Base-by-base conservation (phyloP, 768 basidiomycete species). In the Suillus plorans region DNA sequence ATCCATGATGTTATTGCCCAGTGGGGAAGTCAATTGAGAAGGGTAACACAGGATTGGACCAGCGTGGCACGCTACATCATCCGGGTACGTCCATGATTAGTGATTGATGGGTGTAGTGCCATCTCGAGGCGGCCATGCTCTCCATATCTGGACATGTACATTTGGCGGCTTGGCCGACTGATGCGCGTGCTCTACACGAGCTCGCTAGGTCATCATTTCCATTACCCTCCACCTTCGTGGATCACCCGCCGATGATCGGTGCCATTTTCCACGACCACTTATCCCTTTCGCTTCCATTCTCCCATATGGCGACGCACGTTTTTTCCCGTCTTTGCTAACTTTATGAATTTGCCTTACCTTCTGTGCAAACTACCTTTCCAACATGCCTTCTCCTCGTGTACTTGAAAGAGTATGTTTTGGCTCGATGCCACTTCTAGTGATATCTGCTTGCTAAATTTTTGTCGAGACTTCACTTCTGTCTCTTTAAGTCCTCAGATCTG, bases 51-150 rank as follows among this genome's bases (percentile, higher is more conserved):
- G 25, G 5, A 28, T 28, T 58, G 39, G 57, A 41, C 37, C 37
- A 41, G 58, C 58, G 58, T 59, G 28, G 41, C 42, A 42, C 18
- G 12, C 28, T 16, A 13, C 39, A 58, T 58, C 39, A 58, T 41
- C 18, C 41, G 41, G 58, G 28, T 59, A 16, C 41, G 31, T 7
- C 28, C 67, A 67, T 77, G 74, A 49, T n/a, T 14, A 49, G 47
- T 49, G n/a, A 71, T 45, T 77, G 72, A 76, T 75, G 72, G 64
- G 55, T n/a, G 64, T 66, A 53, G 69, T 62, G 60, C 73, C 31
- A 70, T 62, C 62, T 65, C 62, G 70, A 66, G 66, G 68, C 66
- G 69, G 65, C 63, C 76, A 71, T 52, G 52, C 66, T 53, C 55
- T 45, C 71, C 41, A 63, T 73, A 62, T 65, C 52, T 62, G 67